Conservation (phyloP, 345 rosid genomes). For the Gossypium bickii region DNA sequence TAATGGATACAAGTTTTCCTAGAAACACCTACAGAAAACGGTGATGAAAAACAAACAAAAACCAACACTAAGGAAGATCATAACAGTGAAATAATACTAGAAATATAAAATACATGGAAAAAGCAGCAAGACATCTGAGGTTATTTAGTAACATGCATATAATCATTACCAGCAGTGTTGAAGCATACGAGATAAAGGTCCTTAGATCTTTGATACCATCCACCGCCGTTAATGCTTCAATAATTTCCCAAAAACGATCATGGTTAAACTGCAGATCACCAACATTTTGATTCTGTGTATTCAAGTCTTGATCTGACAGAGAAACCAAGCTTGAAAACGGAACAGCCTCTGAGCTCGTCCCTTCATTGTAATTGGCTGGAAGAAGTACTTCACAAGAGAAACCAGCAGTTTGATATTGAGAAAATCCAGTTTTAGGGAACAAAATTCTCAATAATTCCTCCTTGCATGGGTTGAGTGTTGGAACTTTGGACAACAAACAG, state of each 20-base stretch:
- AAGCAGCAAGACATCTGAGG: not conserved
- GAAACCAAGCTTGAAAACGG: not conserved
- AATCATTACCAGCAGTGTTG: slow-evolving; percentile 9
- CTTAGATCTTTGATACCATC: not conserved
- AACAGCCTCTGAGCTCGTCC: not conserved
- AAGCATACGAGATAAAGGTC: not conserved
- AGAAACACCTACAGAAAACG: not conserved
- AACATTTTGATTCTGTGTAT: not conserved
- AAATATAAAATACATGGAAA: too few relatives aligned
- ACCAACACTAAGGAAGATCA: not conserved
- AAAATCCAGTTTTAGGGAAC: slow-evolving; percentile 20
- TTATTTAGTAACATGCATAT: not conserved
- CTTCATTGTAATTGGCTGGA: not conserved
- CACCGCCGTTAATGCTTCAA: not conserved
- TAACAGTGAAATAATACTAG: not conserved
- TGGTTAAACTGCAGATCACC: not conserved
- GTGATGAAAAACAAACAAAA: not conserved
- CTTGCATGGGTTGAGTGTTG: slow-evolving; percentile 11
- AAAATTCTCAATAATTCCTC: slow-evolving; percentile 23
- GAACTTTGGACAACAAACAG: too few relatives aligned
- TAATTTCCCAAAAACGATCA: slow-evolving; percentile 13
- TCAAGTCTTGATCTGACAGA: not conserved
- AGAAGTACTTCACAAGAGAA: too few relatives aligned
- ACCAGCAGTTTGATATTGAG: not conserved
- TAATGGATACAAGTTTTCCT: not conserved